These are phyloP conservation scores for Exophiala sp. DNA, from an alignment of 2,329 filamentous ascomycete species.

Conservation along the genomic window DNA sequence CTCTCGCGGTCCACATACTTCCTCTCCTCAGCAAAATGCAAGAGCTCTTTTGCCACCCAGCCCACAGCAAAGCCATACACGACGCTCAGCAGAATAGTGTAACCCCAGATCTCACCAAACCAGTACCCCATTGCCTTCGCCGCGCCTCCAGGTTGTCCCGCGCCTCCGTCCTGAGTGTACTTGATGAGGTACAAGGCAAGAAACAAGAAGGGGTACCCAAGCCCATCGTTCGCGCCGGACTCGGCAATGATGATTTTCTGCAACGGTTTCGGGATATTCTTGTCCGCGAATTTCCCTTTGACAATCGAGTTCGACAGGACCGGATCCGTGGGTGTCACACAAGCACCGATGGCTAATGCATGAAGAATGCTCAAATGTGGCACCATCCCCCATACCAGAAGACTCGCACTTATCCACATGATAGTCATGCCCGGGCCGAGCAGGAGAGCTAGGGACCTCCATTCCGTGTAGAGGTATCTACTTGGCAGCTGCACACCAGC, in stretches of 20 bases:
- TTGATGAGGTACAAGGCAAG: conserved; percentile 80
- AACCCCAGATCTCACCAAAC: conserved; percentile 83
- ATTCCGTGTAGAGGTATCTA: conserved; percentile 74
- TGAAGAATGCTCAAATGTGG: conserved; percentile 71
- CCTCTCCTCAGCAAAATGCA: conserved; percentile 78
- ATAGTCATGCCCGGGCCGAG: conserved; percentile 78
- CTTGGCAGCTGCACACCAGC: conserved; percentile 84
- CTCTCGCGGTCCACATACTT: conserved; percentile 83
- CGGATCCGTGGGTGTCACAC: conserved; percentile 89
- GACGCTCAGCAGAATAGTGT: conserved; percentile 75
- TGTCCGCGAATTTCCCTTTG: conserved; percentile 88
- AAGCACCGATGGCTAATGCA: conserved; percentile 75
- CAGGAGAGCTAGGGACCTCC: conserved; percentile 69
- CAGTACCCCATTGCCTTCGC: conserved; percentile 70
- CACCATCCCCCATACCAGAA: conserved; percentile 73
- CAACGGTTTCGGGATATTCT: conserved; percentile 76
- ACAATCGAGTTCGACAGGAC: conserved; percentile 85
- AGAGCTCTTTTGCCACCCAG: conserved; percentile 74
- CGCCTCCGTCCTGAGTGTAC: conserved; percentile 53
- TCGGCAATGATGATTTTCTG: conserved; percentile 80
- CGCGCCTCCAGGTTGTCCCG: conserved; percentile 58
- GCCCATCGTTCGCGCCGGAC: conserved; percentile 82
- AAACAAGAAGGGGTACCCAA: conserved; percentile 86
- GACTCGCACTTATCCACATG: conserved; percentile 83
- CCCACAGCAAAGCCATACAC: conserved; percentile 74